Percentiles rank a stretch among this genome's conserved stretches.
These are phyloP conservation scores for Pichia scutulata DNA, from an alignment of 805 yeast species.

Conservation along the genomic window DNA sequence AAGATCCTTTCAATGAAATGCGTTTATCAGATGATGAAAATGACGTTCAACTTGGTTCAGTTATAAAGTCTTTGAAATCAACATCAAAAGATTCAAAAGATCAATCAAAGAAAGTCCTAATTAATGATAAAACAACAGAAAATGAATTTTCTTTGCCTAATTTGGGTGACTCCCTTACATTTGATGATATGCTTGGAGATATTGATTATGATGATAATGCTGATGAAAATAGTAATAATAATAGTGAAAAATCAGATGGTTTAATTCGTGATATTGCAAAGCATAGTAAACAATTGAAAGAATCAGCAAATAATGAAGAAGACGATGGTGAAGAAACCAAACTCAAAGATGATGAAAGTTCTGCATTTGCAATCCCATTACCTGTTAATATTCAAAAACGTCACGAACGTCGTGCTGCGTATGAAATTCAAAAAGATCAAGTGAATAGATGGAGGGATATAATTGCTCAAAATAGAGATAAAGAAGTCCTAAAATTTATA, in stretches of 20 bases:
- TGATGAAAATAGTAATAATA: constrained; percentile 23
- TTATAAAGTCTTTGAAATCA: constrained; percentile 34
- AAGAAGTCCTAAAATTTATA: constrained; percentile 69
- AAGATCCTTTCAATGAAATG: constrained; percentile 23
- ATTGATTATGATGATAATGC: constrained; percentile 31
- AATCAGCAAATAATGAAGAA: constrained; percentile 20
- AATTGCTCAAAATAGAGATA: constrained; percentile 68
- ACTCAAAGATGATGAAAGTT: constrained; percentile 5
- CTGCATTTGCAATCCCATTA: constrained; percentile 66
- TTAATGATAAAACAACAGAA: constrained; percentile 50
- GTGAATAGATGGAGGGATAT: constrained; percentile 84
- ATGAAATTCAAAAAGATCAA: constrained; percentile 79
- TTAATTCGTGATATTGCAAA: constrained; percentile 35
- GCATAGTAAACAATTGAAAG: constrained; percentile 14
- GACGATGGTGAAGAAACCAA: constrained; percentile 1
- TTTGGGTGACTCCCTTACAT: constrained; percentile 47
- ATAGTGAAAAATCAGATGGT: constrained; percentile 37
- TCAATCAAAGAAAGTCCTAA: constrained; percentile 38
- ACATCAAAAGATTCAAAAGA: constrained; percentile 25
- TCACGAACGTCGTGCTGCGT: constrained; percentile 83
- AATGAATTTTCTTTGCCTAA: constrained; percentile 65
- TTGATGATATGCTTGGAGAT: constrained; percentile 70
- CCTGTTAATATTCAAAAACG: constrained; percentile 82
- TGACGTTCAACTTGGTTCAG: constrained; percentile 41
- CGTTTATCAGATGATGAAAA: constrained; percentile 30